Percentiles rank a stretch among this genome's conserved stretches.
phyloP scores from a whole-genome alignment of 441 rosid genomes.

The Mallotus repandus region DNA sequence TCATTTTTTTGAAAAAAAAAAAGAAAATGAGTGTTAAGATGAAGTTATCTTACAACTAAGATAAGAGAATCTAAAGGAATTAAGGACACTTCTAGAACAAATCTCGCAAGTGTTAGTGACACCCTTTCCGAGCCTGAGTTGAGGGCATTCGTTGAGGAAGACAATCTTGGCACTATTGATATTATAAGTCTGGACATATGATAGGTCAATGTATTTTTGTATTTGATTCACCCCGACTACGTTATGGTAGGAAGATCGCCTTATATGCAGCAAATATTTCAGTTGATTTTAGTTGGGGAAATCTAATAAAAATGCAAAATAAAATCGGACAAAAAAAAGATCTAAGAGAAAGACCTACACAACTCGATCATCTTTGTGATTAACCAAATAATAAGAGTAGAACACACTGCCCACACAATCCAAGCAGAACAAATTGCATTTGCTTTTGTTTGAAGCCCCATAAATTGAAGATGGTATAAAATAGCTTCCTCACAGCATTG shows the following conservation, averaged over 20 bases:
- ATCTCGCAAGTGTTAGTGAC: constrained; percentile 84
- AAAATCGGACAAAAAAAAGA: too few relatives aligned
- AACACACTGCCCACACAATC: constrained; percentile 59
- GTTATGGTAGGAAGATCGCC: constrained; percentile 88
- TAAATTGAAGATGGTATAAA: constrained; percentile 30
- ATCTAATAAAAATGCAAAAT: too few relatives aligned
- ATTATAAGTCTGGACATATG: constrained; percentile 77
- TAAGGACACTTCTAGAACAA: constrained; percentile 78
- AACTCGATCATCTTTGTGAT: constrained; percentile 60
- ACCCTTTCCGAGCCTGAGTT: constrained; percentile 86
- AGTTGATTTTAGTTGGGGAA: too few relatives aligned
- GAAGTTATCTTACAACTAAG: constrained; percentile 77
- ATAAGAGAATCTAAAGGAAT: constrained; percentile 87
- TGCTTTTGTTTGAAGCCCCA: constrained; percentile 58
- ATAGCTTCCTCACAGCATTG: constrained; percentile 44
- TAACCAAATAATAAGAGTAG: constrained; percentile 59
- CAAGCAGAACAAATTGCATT: constrained; percentile 83
- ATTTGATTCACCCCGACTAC: constrained; percentile 82
- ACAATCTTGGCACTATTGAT: constrained; percentile 89
- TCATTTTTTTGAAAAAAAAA: background rate
- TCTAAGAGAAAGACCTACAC: constrained; percentile 46
- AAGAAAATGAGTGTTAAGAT: background rate
- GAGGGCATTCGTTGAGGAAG: constrained; percentile 80
- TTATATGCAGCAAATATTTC: constrained; percentile 45
- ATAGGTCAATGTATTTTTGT: constrained; percentile 71